Base-by-base conservation (phyloP, 2,329 filamentous ascomycete genomes). In the Aureobasidium zeae region DNA sequence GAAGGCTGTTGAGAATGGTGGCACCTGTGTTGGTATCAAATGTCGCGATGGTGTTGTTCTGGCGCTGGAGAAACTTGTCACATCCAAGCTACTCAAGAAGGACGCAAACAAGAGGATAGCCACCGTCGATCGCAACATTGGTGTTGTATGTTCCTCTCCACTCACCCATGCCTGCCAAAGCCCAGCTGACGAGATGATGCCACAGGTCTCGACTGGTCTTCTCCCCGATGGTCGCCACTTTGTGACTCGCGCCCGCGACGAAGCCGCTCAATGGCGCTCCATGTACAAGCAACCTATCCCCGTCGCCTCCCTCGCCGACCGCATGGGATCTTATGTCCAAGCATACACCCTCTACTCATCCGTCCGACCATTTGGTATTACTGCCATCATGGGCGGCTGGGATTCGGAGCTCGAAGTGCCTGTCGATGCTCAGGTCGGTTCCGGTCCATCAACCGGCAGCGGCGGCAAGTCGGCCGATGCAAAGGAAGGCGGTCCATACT, bases 1-100 rank as follows among this genome's bases (percentile, higher is more conserved):
- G 57, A 98, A 98, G 74, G 91, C 91, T 45, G 91, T 98, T 51
- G 91, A 98, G 72, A 96, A 93, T 60, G 91, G 89, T 54, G 89
- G 91, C 60, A 98, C 91, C 44, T 87, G 88, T 43, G 79, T 98
- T 65, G 91, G 91, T 56, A 94, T 98, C 67, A 78, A 87, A 64
- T 94, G 87, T 76, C 94, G 94, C 70, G 87, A 96, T 65, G 91
- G 91, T 52, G 85, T 98, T 42, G 87, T 98, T 51, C 76, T 98
- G 53, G 91, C 91, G 30, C 81, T 94, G 49, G 91, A 98, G 73
- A 98, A 98, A 76, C 81, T 96, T 60, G 79, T 96, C 65, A 78
- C 81, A 52, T 95, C 88, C 66, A 96, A 95, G 73, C 79, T 98
- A 55, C 75, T 95, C 59, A 96, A 96, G 71, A 78, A 86, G 19